Conservation (phyloP, 441 rosid species). For the Pelargonium australe region DNA sequence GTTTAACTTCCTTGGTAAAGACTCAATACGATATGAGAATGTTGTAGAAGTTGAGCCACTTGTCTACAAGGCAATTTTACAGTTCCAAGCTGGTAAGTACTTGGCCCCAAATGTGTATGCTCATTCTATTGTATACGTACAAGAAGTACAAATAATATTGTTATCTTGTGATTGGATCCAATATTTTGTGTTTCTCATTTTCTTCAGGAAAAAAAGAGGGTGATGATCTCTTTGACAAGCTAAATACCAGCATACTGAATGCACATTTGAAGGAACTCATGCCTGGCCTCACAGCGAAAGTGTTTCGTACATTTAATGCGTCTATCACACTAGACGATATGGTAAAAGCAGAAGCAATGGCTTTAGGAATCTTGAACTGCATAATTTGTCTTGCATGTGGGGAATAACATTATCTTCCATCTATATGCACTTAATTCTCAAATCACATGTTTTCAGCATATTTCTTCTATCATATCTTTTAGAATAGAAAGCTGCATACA, state of each 20-base stretch:
- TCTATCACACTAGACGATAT: constrained; percentile 85
- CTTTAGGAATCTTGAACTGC: neutral
- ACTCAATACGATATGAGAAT: constrained; percentile 90
- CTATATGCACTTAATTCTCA: neutral
- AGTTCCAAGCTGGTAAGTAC: constrained; percentile 69
- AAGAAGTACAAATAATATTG: neutral
- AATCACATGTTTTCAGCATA: neutral
- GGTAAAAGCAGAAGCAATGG: constrained; percentile 41
- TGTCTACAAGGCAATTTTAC: constrained; percentile 83
- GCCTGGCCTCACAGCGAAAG: constrained; percentile 99
- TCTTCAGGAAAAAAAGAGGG: constrained; percentile 56
- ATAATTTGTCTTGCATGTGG: neutral
- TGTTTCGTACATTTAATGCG: constrained; percentile 97
- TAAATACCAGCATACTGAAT: constrained; percentile 87
- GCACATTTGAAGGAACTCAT: constrained; percentile 93
- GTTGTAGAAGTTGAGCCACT: constrained; percentile 90
- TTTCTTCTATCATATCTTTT: neutral
- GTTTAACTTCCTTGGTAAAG: constrained; percentile 99
- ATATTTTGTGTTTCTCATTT: constrained; percentile 14
- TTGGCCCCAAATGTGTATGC: neutral
- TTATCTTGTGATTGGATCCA: constrained; percentile 9
- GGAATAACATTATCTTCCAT: neutral
- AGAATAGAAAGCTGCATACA: neutral
- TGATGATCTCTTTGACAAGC: constrained; percentile 81
- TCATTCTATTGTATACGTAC: neutral